Conservation (phyloP, 2,329 filamentous ascomycete species). For the Aspergillus clavatus region DNA sequence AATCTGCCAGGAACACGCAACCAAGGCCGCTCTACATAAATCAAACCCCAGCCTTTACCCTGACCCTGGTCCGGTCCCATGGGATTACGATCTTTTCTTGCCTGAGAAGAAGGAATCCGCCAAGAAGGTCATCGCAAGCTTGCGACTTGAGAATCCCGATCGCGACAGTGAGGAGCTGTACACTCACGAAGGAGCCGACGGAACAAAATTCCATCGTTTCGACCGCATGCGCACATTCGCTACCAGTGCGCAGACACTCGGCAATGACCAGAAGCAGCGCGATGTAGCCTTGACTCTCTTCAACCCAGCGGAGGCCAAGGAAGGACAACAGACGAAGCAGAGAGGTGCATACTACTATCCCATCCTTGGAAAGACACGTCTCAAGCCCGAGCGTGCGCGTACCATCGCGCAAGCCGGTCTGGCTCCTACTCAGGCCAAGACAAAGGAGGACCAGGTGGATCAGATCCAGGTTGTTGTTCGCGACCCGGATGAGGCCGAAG, state of each 20-base stretch:
- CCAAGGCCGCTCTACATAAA: slow-evolving; percentile 45
- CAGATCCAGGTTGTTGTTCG: slow-evolving; percentile 49
- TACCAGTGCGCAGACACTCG: slow-evolving; percentile 50
- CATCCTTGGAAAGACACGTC: slow-evolving; percentile 52
- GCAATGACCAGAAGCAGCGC: slow-evolving; percentile 49
- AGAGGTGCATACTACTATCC: slow-evolving; percentile 61
- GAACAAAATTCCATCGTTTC: slow-evolving; percentile 48
- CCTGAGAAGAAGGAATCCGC: slow-evolving; percentile 47
- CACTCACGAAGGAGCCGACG: slow-evolving; percentile 41
- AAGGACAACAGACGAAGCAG: slow-evolving; percentile 28
- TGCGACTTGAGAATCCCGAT: slow-evolving; percentile 50
- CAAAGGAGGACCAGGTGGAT: slow-evolving; percentile 48
- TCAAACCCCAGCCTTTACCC: slow-evolving; percentile 48
- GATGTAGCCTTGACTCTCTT: slow-evolving; percentile 57
- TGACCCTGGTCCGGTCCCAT: slow-evolving; percentile 50
- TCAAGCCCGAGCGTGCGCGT: slow-evolving; percentile 48
- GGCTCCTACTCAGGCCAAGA: slow-evolving; percentile 34
- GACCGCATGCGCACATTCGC: slow-evolving; percentile 58
- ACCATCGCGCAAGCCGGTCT: slow-evolving; percentile 40
- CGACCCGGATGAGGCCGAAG: slow-evolving; percentile 48
- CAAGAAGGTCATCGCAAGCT: slow-evolving; percentile 51
- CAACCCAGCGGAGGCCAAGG: slow-evolving; percentile 40
- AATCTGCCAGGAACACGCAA: slow-evolving; percentile 44
- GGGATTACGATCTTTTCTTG: slow-evolving; percentile 58
- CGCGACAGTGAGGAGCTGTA: slow-evolving; percentile 51